Evolutionary conservation across 176 grass and related monocot species (phyloP), one percentile per base, ranked within the genome.

Genomic region (Triticum timopheevii): DNA sequence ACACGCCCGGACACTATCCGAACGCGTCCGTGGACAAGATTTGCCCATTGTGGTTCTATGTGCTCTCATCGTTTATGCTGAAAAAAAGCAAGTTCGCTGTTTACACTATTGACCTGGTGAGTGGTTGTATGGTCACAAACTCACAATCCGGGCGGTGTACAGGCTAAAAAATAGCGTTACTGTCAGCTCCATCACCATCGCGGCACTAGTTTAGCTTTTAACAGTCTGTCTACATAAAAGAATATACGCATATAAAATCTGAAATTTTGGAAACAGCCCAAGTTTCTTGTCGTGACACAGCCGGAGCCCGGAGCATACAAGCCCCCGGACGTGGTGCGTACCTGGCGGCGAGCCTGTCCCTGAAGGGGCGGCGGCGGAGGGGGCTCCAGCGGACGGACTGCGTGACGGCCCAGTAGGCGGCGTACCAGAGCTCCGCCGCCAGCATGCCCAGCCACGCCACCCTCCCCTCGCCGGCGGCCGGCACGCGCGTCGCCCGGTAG

Each of bases 361-460:
- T 82, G 89, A 83, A 93, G 68, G 88, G 75, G 79, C 35, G 86
- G 77, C 87, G 90, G 70, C 82, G 81, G 35, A 85, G 22, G 35
- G 87, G 90, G 44, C 90, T 77, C 95, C 92, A 94, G 10, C 92
- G 88, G 42, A 89, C 88, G 5, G 95, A 92, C 77, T 92, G 95
- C 25, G 88, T 89, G 66, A 97, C 22, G 67, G 92, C 81, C 95
- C 95, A 94, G 88, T 94, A 97, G 42, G 92, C 85, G 22, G 73
- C n/a, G 74, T 87, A 94, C 84, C 90, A 94, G 22, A 97, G 81
- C 92, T 97, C 95, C 16, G 86, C 95, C 38, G 78, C 52, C 9
- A 83, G 82, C 78, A 97, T 79, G 39, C 92, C 90, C 31, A 94
- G 54, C 90, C 95, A 92, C 27, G 76, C 61, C 78, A 65, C 88